Conservation (phyloP, 1,139 yeast genomes). For the Hyphopichia khmerensis region DNA sequence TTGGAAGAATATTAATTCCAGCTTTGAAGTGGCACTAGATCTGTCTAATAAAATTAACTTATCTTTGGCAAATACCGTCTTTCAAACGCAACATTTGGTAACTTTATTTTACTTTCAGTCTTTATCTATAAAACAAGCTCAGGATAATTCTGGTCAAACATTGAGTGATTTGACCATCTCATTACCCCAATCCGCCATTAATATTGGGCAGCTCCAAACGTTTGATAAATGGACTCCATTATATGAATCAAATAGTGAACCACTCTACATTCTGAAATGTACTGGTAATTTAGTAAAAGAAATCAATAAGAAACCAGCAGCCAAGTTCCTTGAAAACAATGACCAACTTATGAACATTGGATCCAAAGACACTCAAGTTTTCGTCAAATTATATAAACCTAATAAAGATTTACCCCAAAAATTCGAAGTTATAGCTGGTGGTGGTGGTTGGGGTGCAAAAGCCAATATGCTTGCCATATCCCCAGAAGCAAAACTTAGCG, state of each 20-base stretch:
- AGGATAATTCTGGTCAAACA: slow-evolving; percentile 25
- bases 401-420: slow-evolving; percentile 16
- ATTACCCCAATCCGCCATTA: slow-evolving; percentile 18
- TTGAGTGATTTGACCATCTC: slow-evolving; percentile 27
- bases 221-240: slow-evolving; percentile 38
- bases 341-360: slow-evolving; percentile 40
- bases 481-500: slow-evolving; percentile 46
- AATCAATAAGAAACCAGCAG: slow-evolving; percentile 50
- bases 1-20: slow-evolving; percentile 36
- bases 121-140: slow-evolving; percentile 4
- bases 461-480: slow-evolving; percentile 59
- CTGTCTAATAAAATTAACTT: slow-evolving; percentile 18
- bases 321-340: slow-evolving; percentile 48
- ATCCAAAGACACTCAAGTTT: slow-evolving; percentile 49
- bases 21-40: slow-evolving; percentile 20
- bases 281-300: slow-evolving; percentile 53
- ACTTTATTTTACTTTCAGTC: slow-evolving; percentile 38
- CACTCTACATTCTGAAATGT: slow-evolving; percentile 39
- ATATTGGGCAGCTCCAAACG: slow-evolving; percentile 2
- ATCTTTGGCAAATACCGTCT: slow-evolving; percentile 40
- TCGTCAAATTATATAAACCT: slow-evolving; percentile 31
- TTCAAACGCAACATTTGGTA: slow-evolving; percentile 34
- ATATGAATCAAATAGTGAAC: slow-evolving; percentile 11
- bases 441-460: slow-evolving; percentile 68
- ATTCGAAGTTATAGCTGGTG: slow-evolving; percentile 59